Evolutionary conservation across 2,329 filamentous ascomycete species (phyloP).

Genomic region (Botrytis aclada): DNA sequence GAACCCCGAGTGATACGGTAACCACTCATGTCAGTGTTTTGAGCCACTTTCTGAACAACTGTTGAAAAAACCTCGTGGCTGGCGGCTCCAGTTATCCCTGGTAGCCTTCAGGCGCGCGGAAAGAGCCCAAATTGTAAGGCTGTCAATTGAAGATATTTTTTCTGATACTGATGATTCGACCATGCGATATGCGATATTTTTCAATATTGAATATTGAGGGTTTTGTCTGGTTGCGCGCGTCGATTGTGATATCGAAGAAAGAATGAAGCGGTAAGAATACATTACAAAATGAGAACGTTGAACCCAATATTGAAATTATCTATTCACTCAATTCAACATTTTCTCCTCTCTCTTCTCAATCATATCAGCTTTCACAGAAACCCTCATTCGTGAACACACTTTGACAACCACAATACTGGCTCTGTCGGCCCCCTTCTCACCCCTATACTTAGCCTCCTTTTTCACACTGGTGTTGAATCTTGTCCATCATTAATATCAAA

Average conservation of each 20-base stretch:
- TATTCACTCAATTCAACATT: neutral
- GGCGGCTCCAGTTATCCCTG: constrained; percentile 27
- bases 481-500: neutral
- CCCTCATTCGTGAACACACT: neutral
- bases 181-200: neutral
- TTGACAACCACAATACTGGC: neutral
- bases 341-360: neutral
- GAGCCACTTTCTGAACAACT: constrained; percentile 30
- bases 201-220: neutral
- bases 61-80: constrained; percentile 24
- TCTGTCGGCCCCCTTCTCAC: neutral
- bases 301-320: neutral
- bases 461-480: neutral
- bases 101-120: constrained; percentile 30
- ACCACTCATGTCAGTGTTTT: constrained; percentile 31
- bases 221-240: constrained; percentile 3
- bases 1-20: constrained; percentile 18
- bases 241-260: neutral
- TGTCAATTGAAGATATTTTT: constrained; percentile 18
- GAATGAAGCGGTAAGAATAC: neutral
- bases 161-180: constrained; percentile 9
- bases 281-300: constrained; percentile 10
- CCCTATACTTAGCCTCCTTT: constrained; percentile 15
- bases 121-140: constrained; percentile 22
- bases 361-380: neutral